Evolutionary conservation across 208 protist species (phyloP).

Genomic region (Giardia muris): DNA sequence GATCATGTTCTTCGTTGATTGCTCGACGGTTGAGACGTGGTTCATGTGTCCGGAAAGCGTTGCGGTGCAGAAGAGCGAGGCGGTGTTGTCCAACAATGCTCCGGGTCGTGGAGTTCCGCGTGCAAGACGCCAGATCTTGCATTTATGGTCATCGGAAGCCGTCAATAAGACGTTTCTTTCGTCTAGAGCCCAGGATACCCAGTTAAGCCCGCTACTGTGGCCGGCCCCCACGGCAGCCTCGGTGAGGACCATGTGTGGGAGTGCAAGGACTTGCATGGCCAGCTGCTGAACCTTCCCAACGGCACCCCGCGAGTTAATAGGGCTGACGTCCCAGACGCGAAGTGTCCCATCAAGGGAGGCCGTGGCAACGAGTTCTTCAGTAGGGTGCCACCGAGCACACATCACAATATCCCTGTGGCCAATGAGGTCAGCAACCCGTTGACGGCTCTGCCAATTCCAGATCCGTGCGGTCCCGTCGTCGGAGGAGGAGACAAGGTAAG

Average conservation of each 20-base stretch:
- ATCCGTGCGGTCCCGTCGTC: constrained; percentile 35
- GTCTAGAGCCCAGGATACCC: neutral
- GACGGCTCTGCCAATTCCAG: constrained; percentile 36
- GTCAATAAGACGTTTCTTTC: neutral
- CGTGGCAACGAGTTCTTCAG: constrained; percentile 31
- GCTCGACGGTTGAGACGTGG: constrained; percentile 5
- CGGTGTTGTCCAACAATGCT: neutral
- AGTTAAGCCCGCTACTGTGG: constrained; percentile 18
- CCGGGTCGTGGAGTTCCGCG: neutral
- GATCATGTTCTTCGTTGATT: neutral
- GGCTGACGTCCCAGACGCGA: constrained; percentile 36
- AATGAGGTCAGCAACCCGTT: constrained; percentile 24
- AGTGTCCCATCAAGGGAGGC: constrained; percentile 37
- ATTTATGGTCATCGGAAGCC: neutral
- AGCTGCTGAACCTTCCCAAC: neutral
- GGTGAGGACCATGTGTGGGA: neutral
- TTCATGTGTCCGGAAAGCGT: neutral
- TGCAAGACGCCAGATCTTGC: neutral
- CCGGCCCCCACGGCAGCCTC: neutral
- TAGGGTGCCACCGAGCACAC: constrained; percentile 37
- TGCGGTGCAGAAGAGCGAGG: neutral
- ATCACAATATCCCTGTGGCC: constrained; percentile 40
- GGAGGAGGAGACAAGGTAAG: constrained; percentile 33
- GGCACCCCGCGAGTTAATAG: neutral
- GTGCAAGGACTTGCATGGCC: neutral